Conservation (phyloP, 1,139 yeast genomes). For the Zygotorulaspora mrakii region DNA sequence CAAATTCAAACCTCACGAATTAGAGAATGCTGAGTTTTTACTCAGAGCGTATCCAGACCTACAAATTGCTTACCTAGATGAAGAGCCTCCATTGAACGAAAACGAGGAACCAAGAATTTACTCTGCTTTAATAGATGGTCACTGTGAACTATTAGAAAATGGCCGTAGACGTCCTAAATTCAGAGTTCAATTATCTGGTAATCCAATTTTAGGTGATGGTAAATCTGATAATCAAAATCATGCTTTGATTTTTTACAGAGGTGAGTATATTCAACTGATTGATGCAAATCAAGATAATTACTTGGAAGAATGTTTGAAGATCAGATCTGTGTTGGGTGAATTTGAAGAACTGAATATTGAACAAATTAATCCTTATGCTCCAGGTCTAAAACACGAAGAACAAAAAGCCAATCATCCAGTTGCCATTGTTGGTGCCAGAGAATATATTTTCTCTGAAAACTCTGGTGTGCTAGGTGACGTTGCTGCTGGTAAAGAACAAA, state of each 20-base stretch:
- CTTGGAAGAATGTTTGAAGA: constrained; percentile 96
- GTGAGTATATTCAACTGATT: constrained; percentile 95
- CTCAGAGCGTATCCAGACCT: constrained; percentile 97
- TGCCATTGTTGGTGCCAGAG: constrained; percentile 99
- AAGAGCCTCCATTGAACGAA: constrained; percentile 82
- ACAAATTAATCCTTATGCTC: constrained; percentile 76
- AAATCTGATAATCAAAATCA: constrained; percentile 98
- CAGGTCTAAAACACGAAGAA: constrained; percentile 46
- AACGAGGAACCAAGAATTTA: constrained; percentile 97
- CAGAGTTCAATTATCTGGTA: constrained; percentile 96
- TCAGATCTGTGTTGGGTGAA: constrained; percentile 95
- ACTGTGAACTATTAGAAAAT: constrained; percentile 94
- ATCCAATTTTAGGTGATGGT: constrained; percentile 99
- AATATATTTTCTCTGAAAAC: constrained; percentile 97
- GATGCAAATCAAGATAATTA: constrained; percentile 99
- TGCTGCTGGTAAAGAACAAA: constrained; percentile 99
- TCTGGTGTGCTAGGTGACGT: constrained; percentile 99
- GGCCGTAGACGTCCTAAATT: constrained; percentile 99
- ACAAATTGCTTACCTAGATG: constrained; percentile 97
- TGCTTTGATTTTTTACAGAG: constrained; percentile 94
- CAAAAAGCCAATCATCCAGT: constrained; percentile 65
- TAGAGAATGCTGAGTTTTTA: constrained; percentile 96
- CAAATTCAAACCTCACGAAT: constrained; percentile 93
- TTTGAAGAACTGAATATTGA: constrained; percentile 92
- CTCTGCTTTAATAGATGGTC: constrained; percentile 97